A percentile compares a stretch with the other conserved stretches of the same genome.
Conservation (phyloP, 768 basidiomycete species). For the Tephrocybe sp. region DNA sequence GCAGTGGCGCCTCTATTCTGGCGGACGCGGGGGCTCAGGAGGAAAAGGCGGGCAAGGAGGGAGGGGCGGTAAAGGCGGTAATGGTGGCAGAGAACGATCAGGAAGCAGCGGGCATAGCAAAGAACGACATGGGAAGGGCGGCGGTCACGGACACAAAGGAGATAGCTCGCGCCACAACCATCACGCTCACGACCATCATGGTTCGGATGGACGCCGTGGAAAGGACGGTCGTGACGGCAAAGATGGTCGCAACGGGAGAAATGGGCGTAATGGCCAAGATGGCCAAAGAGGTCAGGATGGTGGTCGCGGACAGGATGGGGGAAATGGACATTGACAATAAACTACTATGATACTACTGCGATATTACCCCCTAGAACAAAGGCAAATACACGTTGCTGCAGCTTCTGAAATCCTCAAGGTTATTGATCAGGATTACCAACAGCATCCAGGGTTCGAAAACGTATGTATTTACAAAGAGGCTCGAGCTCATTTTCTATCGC, state of each 20-base stretch:
- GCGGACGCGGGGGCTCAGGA: not conserved
- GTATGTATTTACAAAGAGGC: too few species aligned
- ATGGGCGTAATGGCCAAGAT: slow-evolving; percentile 1
- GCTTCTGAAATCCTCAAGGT: too few species aligned
- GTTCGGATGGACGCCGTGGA: not conserved
- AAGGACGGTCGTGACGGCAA: slow-evolving; percentile 4
- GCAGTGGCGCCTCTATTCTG: not conserved
- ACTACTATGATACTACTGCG: too few species aligned
- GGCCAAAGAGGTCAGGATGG: slow-evolving; percentile 5
- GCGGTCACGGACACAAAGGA: not conserved
- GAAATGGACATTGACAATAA: too few species aligned
- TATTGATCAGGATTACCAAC: too few species aligned
- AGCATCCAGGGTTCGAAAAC: too few species aligned
- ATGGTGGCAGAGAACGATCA: not conserved
- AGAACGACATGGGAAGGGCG: slow-evolving; percentile 4
- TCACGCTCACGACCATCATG: not conserved
- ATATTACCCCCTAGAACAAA: too few species aligned
- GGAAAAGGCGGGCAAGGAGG: not conserved
- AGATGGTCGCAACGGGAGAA: not conserved
- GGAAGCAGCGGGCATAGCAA: not conserved
- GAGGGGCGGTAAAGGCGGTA: not conserved
- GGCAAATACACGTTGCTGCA: too few species aligned
- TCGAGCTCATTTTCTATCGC: not conserved
- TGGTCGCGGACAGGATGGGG: slow-evolving; percentile 1
- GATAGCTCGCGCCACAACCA: not conserved